phyloP scores from a whole-genome alignment of 1,139 yeast genomes.

The Candida dubliniensis region DNA sequence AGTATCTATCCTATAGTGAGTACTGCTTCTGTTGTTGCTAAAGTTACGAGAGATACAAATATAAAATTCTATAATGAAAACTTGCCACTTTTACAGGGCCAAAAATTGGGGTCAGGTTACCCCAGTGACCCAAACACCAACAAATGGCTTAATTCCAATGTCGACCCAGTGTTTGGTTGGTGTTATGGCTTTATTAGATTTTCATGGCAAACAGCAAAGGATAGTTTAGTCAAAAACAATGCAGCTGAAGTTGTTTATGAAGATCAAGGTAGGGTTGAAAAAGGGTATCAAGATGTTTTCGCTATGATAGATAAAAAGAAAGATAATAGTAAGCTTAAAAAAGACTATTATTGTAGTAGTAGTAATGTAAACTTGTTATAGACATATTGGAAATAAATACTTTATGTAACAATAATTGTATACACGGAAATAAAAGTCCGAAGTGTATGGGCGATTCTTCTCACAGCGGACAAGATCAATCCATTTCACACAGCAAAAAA shows the following conservation, averaged over 20 bases:
- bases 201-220: constrained; percentile 93
- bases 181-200: constrained; percentile 69
- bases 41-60: constrained; percentile 86
- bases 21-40: constrained; percentile 96
- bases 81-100: constrained; percentile 23
- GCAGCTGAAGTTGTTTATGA: constrained; percentile 47
- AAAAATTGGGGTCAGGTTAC: constrained; percentile 81
- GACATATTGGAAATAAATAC: neutral
- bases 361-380: constrained; percentile 7
- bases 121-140: constrained; percentile 90
- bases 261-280: constrained; percentile 28
- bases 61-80: constrained; percentile 39
- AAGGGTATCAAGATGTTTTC: constrained; percentile 33
- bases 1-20: constrained; percentile 91
- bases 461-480: constrained; percentile 4
- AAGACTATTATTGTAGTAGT: constrained; percentile 11
- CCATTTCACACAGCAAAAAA: neutral
- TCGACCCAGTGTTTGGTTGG: constrained; percentile 89
- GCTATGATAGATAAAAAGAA: constrained; percentile 12
- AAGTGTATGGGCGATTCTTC: neutral
- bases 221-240: constrained; percentile 55
- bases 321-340: constrained; percentile 5
- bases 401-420: neutral
- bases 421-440: no score
- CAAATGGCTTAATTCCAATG: constrained; percentile 60